phyloP scores from a whole-genome alignment of 2,329 filamentous ascomycete genomes.

The Colletotrichum abscissum region DNA sequence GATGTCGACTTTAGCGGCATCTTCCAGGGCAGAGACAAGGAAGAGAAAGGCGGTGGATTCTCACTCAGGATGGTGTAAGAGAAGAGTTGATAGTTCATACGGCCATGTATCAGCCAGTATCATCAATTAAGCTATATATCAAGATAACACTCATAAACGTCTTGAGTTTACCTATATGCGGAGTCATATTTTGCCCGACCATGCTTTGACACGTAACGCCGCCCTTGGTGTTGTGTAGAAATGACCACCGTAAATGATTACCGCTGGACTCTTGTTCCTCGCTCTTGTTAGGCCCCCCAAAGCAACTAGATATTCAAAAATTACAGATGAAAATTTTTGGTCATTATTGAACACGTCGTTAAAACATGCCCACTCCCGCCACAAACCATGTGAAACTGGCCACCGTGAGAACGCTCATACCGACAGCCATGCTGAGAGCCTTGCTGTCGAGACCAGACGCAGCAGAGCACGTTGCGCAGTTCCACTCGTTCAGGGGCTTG shows the following conservation, averaged over 20 bases:
- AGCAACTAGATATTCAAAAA: conserved; percentile 16
- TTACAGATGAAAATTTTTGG: conserved; percentile 9
- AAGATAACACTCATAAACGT: conserved; percentile 29
- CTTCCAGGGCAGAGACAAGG: conserved; percentile 73
- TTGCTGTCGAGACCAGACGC: conserved; percentile 57
- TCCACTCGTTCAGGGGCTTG: conserved; percentile 62
- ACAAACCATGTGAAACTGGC: conserved; percentile 75
- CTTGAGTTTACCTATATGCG: conserved; percentile 22
- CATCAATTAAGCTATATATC: conserved; percentile 33
- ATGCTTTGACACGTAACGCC: conserved; percentile 31
- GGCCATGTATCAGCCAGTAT: conserved; percentile 12
- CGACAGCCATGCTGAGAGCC: conserved; percentile 61
- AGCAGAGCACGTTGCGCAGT: conserved; percentile 68
- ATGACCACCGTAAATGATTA: conserved; percentile 28
- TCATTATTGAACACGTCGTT: conserved; percentile 14
- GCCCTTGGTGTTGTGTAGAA: conserved; percentile 3
- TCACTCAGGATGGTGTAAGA: conserved; percentile 68
- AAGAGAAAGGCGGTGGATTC: conserved; percentile 74
- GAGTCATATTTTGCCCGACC: conserved; percentile 33
- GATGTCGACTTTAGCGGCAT: conserved; percentile 76
- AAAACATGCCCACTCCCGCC: conserved; percentile 48
- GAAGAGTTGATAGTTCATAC: conserved; percentile 6
- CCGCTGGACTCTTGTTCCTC: conserved; percentile 25
- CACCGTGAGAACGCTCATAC: conserved; percentile 67
- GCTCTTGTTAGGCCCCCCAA: conserved; percentile 12